Conservation (phyloP, 2,329 filamentous ascomycete species). For the Aspergillus glaucus region DNA sequence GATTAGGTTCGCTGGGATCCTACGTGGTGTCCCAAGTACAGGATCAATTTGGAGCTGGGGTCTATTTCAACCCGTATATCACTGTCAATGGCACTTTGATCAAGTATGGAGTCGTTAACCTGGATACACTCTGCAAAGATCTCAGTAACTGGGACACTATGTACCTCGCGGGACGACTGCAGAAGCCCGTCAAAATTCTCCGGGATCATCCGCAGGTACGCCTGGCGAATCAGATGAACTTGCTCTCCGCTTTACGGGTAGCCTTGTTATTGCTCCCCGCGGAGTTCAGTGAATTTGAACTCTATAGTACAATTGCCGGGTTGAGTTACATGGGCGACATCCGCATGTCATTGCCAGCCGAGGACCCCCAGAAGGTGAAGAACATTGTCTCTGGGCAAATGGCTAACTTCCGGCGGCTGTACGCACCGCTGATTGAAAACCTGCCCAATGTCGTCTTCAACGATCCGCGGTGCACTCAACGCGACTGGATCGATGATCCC, state of each 20-base stretch:
- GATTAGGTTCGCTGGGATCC: constrained; percentile 74
- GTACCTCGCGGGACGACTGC: constrained; percentile 90
- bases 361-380: constrained; percentile 84
- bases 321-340: constrained; percentile 94
- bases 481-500: constrained; percentile 59
- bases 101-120: constrained; percentile 95
- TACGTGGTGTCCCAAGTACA: constrained; percentile 79
- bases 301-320: constrained; percentile 86
- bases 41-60: constrained; percentile 81
- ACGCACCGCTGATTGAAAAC: constrained; percentile 80
- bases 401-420: constrained; percentile 82
- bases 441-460: constrained; percentile 81
- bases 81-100: constrained; percentile 92
- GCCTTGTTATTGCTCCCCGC: constrained; percentile 80
- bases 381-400: constrained; percentile 94
- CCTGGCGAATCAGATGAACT: constrained; percentile 90
- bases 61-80: constrained; percentile 96
- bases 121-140: constrained; percentile 81
- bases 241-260: constrained; percentile 84
- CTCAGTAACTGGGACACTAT: constrained; percentile 87
- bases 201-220: constrained; percentile 88
- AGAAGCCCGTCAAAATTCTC: constrained; percentile 97
- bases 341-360: constrained; percentile 85
- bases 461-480: constrained; percentile 53
- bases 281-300: constrained; percentile 74